Conservation (phyloP, 257 asterid species). For the Nemophila menziesii region DNA sequence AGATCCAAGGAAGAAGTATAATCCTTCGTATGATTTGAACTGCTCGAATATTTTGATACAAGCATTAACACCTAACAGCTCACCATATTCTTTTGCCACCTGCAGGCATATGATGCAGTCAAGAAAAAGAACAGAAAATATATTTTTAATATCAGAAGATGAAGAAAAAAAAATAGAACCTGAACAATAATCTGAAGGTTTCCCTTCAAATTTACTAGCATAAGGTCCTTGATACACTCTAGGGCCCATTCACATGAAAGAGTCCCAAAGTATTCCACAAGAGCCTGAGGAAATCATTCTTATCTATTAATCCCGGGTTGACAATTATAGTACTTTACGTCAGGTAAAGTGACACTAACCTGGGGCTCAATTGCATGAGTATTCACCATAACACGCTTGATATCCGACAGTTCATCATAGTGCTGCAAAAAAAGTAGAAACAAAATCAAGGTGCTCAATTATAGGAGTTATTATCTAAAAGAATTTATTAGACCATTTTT, state of each 20-base stretch:
- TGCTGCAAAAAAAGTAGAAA: conserved; percentile 44
- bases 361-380: conserved; percentile 99
- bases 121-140: background rate
- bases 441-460: background rate
- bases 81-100: conserved; percentile 98
- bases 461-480: too few species aligned
- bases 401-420: conserved; percentile 85
- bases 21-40: conserved; percentile 95
- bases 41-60: conserved; percentile 94
- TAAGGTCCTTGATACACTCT: conserved; percentile 93
- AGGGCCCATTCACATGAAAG: conserved; percentile 90
- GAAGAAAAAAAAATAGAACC: conserved; percentile 45
- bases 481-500: background rate
- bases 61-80: conserved; percentile 89
- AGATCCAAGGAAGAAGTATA: conserved; percentile 94
- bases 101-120: conserved; percentile 19
- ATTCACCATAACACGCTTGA: conserved; percentile 94
- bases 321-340: background rate
- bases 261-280: conserved; percentile 88
- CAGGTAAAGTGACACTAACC: conserved; percentile 28
- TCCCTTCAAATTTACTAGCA: conserved; percentile 77
- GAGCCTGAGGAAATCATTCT: conserved; percentile 45
- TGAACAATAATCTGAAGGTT: conserved; percentile 97
- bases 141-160: too few species aligned
- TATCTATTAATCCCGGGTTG: background rate